phyloP scores from a whole-genome alignment of 179 eudicot genomes.

The Drosera spatulata region DNA sequence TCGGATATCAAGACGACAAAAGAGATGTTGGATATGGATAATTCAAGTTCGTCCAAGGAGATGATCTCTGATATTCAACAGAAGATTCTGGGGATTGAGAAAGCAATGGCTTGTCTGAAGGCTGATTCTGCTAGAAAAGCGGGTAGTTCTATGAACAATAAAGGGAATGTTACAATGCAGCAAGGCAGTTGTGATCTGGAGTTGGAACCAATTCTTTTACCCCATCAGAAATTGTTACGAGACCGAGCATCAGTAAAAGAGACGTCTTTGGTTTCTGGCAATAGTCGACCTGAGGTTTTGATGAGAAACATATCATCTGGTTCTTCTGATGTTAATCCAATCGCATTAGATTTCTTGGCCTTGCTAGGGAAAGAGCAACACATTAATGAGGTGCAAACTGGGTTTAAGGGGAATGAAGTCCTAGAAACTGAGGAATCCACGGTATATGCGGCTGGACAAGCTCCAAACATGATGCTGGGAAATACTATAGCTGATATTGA shows the following conservation, averaged over 20 bases:
- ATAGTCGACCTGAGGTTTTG: conserved; percentile 3
- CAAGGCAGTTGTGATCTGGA: no score
- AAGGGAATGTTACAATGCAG: no score
- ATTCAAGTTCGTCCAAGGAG: conserved; percentile 68
- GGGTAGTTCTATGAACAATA: no score
- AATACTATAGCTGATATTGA: conserved; percentile 20
- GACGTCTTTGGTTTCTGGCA: conserved; percentile 13
- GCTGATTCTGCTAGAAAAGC: conserved; percentile 12
- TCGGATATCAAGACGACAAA: conserved; percentile 87
- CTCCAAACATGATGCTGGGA: conserved; percentile 16
- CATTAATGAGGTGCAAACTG: conserved; percentile 9
- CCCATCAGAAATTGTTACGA: conserved; percentile 62
- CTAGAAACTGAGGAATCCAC: conserved; percentile 35
- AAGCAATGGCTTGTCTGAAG: conserved; percentile 58
- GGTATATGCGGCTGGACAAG: conserved; percentile 19
- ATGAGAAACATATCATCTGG: conserved; percentile 8
- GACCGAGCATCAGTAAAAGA: conserved; percentile 25
- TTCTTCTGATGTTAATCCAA: conserved; percentile 31
- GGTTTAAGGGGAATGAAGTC: conserved; percentile 14
- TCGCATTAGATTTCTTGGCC: conserved; percentile 46
- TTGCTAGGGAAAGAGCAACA: conserved; percentile 30
- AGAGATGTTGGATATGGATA: conserved; percentile 80
- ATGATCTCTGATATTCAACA: conserved; percentile 77
- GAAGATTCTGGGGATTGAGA: conserved; percentile 82
- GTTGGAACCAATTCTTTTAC: conserved; percentile 16